These are phyloP conservation scores for Eragrostis curvula DNA, from an alignment of 176 grass and related monocot species.

Conservation along the genomic window DNA sequence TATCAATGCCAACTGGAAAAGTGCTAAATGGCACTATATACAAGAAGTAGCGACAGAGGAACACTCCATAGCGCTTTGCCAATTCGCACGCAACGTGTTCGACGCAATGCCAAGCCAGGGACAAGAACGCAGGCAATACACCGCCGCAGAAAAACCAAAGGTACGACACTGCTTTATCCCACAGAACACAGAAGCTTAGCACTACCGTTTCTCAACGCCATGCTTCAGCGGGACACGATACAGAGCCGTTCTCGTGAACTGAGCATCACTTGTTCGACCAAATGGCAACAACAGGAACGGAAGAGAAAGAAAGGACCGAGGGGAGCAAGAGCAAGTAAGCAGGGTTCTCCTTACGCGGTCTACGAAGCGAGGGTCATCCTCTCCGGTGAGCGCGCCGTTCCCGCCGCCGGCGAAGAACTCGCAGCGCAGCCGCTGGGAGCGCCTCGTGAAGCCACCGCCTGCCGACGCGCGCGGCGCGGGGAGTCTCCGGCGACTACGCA, in stretches of 20 bases:
- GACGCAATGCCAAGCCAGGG: constrained; percentile 30
- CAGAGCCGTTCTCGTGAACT: not conserved
- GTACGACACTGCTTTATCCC: not conserved
- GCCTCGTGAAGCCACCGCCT: constrained; percentile 4
- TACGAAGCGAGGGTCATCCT: constrained; percentile 61
- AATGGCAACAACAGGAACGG: constrained; percentile 29
- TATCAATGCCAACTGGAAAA: not conserved
- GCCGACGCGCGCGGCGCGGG: constrained; percentile 37
- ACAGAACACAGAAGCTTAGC: not conserved
- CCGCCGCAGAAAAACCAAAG: not conserved
- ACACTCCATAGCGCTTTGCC: constrained; percentile 4
- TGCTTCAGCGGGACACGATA: not conserved
- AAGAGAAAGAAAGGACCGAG: not conserved
- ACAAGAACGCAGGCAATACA: not conserved
- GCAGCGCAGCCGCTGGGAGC: constrained; percentile 57
- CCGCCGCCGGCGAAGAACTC: constrained; percentile 75
- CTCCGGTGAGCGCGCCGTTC: constrained; percentile 76
- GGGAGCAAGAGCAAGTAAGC: not conserved
- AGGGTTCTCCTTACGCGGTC: constrained; percentile 61
- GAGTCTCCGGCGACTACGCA: constrained; percentile 16
- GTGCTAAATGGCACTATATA: not conserved
- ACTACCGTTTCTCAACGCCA: not conserved
- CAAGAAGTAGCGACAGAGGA: not conserved
- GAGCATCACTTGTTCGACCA: constrained; percentile 24
- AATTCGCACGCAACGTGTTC: constrained; percentile 16